Evolutionary conservation across 495 filamentous ascomycete species (phyloP).

Genomic region (Hypomontagnella monticulosa): DNA sequence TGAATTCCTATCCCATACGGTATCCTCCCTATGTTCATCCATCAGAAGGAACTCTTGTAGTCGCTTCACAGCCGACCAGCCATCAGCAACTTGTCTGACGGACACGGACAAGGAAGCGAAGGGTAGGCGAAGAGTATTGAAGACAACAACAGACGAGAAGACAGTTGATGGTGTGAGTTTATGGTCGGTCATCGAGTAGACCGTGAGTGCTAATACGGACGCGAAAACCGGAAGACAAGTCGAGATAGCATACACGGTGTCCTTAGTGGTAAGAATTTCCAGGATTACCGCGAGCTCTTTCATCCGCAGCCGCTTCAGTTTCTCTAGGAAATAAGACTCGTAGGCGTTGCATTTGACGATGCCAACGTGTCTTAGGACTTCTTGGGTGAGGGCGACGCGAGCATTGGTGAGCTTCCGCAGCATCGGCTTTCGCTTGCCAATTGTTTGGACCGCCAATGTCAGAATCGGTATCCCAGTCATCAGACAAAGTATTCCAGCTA

Average conservation of each 20-base stretch:
- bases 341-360: conserved; percentile 87
- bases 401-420: conserved; percentile 83
- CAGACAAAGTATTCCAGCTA: conserved; percentile 75
- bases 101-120: conserved; percentile 77
- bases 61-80: conserved; percentile 71
- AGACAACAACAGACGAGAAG: conserved; percentile 81
- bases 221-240: conserved; percentile 74
- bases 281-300: conserved; percentile 73
- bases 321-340: conserved; percentile 74
- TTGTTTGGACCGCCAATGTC: conserved; percentile 65
- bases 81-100: conserved; percentile 77
- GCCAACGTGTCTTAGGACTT: conserved; percentile 75
- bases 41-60: conserved; percentile 78
- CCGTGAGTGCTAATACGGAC: conserved; percentile 82
- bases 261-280: conserved; percentile 70
- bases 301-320: conserved; percentile 67
- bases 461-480: conserved; percentile 70
- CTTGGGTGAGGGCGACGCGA: conserved; percentile 78
- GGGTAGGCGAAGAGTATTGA: conserved; percentile 79
- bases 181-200: conserved; percentile 71
- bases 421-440: conserved; percentile 65
- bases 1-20: conserved; percentile 61
- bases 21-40: conserved; percentile 74
- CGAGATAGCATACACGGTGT: conserved; percentile 69
- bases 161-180: conserved; percentile 68